Base-by-base conservation (phyloP, 192 early-diverging fungal species). In the Dissophora globulifera region DNA sequence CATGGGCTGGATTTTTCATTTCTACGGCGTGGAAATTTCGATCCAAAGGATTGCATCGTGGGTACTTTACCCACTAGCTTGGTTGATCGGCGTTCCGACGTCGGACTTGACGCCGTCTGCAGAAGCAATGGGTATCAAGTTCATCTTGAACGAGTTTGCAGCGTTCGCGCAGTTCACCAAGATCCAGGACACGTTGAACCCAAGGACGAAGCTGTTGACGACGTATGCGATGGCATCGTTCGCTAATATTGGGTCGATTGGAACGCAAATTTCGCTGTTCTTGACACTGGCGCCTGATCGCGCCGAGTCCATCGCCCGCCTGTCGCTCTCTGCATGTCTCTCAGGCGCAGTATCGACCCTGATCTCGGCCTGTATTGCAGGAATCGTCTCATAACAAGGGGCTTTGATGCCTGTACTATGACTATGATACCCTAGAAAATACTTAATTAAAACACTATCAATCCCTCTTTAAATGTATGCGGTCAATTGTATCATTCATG, bases 91-190 rank as follows among this genome's bases (percentile, higher is more conserved):
- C 55, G 71, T 78, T 51, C 74, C 76, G 19, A 80, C 27, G 41
- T 19, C 20, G 6, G 80, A 84, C 48, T 48, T 84, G 16, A 38
- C 27, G 10, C 56, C 50, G 12, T n/a, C 56, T 42, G 71, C 71
- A 15, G 56, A 75, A 57, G 71, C 71, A n/a, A 75, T 75, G 71
- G 71, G 89, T 26, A 87, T 86, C 50, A 96, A 96, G 82, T 86
- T 95, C 51, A 81, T 93, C 62, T 79, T 89, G 31, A 96, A 95
- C 84, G 95, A 96, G 86, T 94, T 96, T 78, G 90, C 89, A n/a
- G 95, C 95, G 10, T 96, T 92, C 81, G 30, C 51, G 0, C 29
- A 52, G 55, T 76, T 92, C 61, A 81, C 81, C 13, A 67, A 65
- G 35, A 50, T 82, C 19, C 72, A 69, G 55, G 67, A 64, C 15